Base-by-base conservation (phyloP, 352 stramenopile species). In the Sclerospora graminicola region DNA sequence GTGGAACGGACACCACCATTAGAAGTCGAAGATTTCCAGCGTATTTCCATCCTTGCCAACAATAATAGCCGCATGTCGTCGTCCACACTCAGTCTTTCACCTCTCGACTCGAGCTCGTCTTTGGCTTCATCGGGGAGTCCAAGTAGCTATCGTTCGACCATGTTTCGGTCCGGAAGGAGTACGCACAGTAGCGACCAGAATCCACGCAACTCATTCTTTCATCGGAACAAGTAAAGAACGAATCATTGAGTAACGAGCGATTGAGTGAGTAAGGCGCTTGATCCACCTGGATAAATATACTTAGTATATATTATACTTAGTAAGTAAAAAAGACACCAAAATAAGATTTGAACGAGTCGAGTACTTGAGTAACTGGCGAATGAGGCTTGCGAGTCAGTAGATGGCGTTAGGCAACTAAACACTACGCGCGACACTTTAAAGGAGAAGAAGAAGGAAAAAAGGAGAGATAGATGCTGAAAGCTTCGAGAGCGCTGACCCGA, bases 1-100 rank as follows among this genome's bases (percentile, higher is more conserved):
- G 36, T 68, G 19, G 63, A 78, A 24, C 58, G 68, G 16, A 54
- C 63, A 2, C 45, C 53, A 14, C 57, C 58, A 8, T 54, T 82
- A 54, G 69, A 82, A 29, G 69, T 79, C 18, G 69, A 82, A 42
- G 69, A 82, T 39, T 82, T 82, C 44, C 69, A 82, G 43, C 69
- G 69, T n/a, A 82, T 82, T 44, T 82, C 69, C 20, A 82, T 82
- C 45, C 57, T 82, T 5, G 66, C 69, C 19, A 70, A 71, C 47
- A 61, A 51, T 6, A 60, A 50, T 34, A 44, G 43, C 24, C 41
- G 49, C 13, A 54, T 75, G 53, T 82, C 63, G 1, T 50, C 60
- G 4, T 78, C 68, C 3, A 78, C 68, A n/a, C 30, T 81, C 20
- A 81, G 63, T 46, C 46, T 81, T 1, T 81, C 66, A 7, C 63